Evolutionary conservation across 345 rosid species (phyloP).

Genomic region (Cardamine chenopodiifolia): DNA sequence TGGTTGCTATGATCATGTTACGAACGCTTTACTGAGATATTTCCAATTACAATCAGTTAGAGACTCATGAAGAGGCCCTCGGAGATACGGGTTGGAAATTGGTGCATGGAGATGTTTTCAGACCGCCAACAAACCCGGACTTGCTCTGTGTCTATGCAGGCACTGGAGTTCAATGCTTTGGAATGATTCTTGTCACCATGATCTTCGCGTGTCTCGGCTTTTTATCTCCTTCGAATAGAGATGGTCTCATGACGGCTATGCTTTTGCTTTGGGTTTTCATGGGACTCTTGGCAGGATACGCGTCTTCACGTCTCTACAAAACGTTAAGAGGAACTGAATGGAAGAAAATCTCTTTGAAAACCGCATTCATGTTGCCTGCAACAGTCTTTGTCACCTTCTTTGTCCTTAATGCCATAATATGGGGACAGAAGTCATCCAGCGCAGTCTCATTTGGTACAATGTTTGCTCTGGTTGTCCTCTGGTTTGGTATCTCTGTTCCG

Average conservation of each 20-base stretch:
- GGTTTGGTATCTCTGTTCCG: not conserved
- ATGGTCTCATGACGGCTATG: too few species aligned
- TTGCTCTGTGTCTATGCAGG: too few species aligned
- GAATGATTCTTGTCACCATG: not conserved
- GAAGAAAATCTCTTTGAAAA: not conserved
- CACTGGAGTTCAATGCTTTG: too few species aligned
- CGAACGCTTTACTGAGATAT: constrained; percentile 89
- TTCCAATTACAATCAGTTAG: constrained; percentile 90
- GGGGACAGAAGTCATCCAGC: not conserved
- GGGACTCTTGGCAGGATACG: too few species aligned
- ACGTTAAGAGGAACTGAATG: not conserved
- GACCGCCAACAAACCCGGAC: constrained; percentile 74
- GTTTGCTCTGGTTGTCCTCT: not conserved
- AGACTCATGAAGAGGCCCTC: constrained; percentile 91
- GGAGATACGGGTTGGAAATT: constrained; percentile 97
- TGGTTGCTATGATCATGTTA: constrained; percentile 98
- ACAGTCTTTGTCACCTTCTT: not conserved
- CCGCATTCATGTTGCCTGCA: not conserved
- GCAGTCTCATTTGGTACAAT: not conserved
- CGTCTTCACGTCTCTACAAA: too few species aligned
- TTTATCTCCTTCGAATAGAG: too few species aligned
- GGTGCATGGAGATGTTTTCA: constrained; percentile 93
- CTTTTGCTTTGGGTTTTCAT: too few species aligned
- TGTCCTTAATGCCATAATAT: not conserved
- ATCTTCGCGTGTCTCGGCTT: not conserved